Percentiles rank a stretch among this genome's conserved stretches.
phyloP scores from a whole-genome alignment of 2,329 filamentous ascomycete genomes.

The Nemania diffusa region DNA sequence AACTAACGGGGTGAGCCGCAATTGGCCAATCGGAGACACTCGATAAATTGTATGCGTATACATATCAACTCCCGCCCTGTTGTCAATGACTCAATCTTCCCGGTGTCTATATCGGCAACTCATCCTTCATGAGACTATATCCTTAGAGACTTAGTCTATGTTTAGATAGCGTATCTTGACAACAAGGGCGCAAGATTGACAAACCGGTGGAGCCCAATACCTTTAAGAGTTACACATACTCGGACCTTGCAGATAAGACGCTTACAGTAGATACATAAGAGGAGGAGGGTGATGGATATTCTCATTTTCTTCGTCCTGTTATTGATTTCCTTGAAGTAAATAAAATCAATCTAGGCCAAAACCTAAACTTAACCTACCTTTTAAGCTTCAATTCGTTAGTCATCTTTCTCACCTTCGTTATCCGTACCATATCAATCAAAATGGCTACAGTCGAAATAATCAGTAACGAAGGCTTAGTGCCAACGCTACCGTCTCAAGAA shows the following conservation, averaged over 20 bases:
- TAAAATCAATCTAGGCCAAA: not conserved
- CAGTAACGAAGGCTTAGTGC: constrained; percentile 2
- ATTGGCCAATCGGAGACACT: constrained; percentile 1
- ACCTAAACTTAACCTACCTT: not conserved
- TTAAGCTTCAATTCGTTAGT: not conserved
- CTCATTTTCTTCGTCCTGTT: not conserved
- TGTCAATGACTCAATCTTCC: constrained; percentile 7
- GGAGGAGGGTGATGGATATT: not conserved
- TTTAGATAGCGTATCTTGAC: not conserved
- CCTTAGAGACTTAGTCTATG: too few relatives aligned
- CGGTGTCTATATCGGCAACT: not conserved
- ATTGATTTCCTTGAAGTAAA: not conserved
- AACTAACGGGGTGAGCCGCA: not conserved
- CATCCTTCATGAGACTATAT: constrained; percentile 5
- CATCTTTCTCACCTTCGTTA: too few relatives aligned
- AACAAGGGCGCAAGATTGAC: constrained; percentile 26
- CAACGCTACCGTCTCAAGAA: not conserved
- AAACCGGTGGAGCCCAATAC: constrained; percentile 12
- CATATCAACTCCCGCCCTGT: not conserved
- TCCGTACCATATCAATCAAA: not conserved
- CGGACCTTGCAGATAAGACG: not conserved
- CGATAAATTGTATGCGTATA: too few relatives aligned
- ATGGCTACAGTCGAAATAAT: constrained; percentile 16
- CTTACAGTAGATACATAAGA: not conserved
- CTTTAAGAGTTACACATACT: not conserved